These are phyloP conservation scores for Lasiosphaeria hispida DNA, from an alignment of 495 filamentous ascomycete species.

Conservation along the genomic window DNA sequence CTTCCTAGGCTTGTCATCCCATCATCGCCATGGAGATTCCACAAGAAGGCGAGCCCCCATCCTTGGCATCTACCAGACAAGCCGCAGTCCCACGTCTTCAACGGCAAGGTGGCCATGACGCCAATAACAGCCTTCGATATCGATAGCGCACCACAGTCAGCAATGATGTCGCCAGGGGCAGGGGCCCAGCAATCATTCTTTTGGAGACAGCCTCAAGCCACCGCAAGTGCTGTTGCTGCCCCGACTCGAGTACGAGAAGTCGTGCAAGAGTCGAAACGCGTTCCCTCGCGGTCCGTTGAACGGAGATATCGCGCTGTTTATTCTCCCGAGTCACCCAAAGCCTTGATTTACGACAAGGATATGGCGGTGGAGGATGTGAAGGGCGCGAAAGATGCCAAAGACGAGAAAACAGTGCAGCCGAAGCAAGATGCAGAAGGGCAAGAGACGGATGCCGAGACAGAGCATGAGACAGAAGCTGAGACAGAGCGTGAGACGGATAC, in stretches of 20 bases:
- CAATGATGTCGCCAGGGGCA: neutral
- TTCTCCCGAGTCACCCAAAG: conserved; percentile 13
- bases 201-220: conserved; percentile 5
- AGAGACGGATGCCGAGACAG: neutral
- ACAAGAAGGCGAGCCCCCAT: conserved; percentile 20
- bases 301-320: conserved; percentile 2
- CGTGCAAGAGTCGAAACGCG: conserved; percentile 14
- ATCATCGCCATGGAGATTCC: conserved; percentile 23
- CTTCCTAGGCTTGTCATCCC: conserved; percentile 18
- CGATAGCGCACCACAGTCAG: conserved; percentile 3
- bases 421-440: too few species aligned
- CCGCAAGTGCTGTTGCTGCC: neutral
- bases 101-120: conserved; percentile 25
- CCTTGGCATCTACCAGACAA: conserved; percentile 18
- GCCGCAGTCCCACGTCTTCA: conserved; percentile 22
- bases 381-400: neutral
- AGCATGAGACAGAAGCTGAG: neutral
- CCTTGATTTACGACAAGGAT: neutral
- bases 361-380: neutral
- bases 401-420: neutral
- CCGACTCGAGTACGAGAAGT: conserved; percentile 3
- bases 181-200: neutral
- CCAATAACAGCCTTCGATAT: conserved; percentile 30
- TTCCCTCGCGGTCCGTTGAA: neutral
- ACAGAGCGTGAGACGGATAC: neutral